Evolutionary conservation across 2,329 filamentous ascomycete species (phyloP), one percentile per base, ranked within the genome.

Genomic region (Colletotrichum caudatum): DNA sequence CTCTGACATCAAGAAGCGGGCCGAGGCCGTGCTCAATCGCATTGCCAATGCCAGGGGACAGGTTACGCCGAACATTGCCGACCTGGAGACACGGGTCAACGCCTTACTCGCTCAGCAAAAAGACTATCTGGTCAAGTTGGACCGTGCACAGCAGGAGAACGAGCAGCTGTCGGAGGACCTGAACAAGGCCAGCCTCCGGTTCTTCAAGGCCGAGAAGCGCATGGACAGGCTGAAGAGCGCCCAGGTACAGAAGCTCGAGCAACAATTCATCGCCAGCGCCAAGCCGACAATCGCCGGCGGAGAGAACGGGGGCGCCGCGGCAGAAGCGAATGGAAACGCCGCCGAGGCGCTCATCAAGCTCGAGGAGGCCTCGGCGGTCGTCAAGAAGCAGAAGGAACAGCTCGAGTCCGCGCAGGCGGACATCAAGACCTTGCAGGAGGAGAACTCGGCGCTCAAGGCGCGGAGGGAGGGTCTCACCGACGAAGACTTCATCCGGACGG

Each of bases 141-240:
- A 97, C 75, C 89, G 91, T 65, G 84, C 95, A 16, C 87, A 90
- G 60, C 86, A 89, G 8, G 94, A 98, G 77, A 97, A 96, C 77
- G 92, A 97, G 65, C 91, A 93, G 76, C 86, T 97, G 4, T 94
- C 94, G 58, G 93, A 96, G 77, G 92, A 95, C 73, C 86, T 98
- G 26, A 95, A 98, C 78, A 92, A 90, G 44, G 96, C 95, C 20
- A 97, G 94, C 6, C 86, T 97, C 71, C 90, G 96, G 74, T 98
- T 97, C 78, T 94, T 98, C 84, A 93, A 97, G 76, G 96, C 96
- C 0, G 96, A 99, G 80, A 97, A 97, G 84, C 96, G 94, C 80
- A 86, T 98, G 64, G 96, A 99, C 80, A 90, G 96, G 54, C 90
- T 92, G 33, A 95, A 94, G 81, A 99, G 96, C 78, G 84, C 91